phyloP scores from a whole-genome alignment of 139 green algal species.

The Micractinium conductrix region DNA sequence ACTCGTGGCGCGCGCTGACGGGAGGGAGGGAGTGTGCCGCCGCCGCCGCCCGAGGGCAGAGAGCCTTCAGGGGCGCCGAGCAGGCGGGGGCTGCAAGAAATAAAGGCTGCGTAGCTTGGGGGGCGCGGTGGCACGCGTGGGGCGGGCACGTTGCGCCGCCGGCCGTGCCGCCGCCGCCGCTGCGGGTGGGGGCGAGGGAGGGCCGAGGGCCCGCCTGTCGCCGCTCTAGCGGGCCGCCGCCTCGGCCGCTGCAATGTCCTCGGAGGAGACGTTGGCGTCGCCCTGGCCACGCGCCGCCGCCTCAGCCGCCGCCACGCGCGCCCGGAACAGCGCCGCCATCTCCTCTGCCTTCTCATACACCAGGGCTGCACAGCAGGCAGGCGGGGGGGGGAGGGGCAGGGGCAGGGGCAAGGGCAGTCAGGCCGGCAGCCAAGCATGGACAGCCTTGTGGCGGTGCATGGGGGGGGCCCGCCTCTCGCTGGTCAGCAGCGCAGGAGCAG shows the following conservation, averaged over 20 bases:
- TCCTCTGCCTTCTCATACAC: slow-evolving; percentile 97
- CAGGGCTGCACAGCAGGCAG: slow-evolving; percentile 41
- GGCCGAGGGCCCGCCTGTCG: background rate
- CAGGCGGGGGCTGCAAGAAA: background rate
- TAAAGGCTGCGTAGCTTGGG: background rate
- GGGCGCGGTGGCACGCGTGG: background rate
- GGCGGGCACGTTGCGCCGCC: background rate
- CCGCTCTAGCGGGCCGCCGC: background rate
- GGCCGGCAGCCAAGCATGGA: background rate
- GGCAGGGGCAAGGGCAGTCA: background rate
- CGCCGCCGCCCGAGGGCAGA: background rate
- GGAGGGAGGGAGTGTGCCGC: too few species aligned
- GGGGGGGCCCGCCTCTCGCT: too few species aligned
- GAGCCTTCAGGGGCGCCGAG: too few species aligned
- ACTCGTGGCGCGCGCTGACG: background rate
- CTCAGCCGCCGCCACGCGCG: slow-evolving; percentile 32
- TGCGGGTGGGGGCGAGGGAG: background rate
- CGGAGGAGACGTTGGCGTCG: background rate
- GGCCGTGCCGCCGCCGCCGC: background rate
- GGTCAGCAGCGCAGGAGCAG: background rate
- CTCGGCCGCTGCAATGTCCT: slow-evolving; percentile 14
- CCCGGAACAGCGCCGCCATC: slow-evolving; percentile 88
- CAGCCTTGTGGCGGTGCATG: too few species aligned
- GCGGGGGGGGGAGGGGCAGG: background rate
- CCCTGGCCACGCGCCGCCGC: slow-evolving; percentile 14